Conservation (phyloP, 768 basidiomycete genomes). For the Dioszegia crocea region DNA sequence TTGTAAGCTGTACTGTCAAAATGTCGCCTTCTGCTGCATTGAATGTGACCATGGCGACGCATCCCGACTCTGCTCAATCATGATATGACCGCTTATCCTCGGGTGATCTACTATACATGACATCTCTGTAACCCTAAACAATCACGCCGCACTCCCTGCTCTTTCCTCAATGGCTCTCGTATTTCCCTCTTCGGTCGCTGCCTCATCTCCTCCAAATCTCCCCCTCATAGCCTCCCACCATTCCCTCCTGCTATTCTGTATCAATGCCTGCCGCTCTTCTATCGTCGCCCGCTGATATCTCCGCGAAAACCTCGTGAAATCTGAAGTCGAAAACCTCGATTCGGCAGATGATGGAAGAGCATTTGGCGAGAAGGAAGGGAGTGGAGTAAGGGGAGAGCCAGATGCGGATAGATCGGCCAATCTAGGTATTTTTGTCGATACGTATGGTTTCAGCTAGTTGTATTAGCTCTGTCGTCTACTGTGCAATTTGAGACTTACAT, state of each 20-base stretch:
- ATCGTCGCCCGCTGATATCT: conserved; percentile 25
- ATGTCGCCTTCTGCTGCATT: too few species aligned
- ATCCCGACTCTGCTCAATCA: too few species aligned
- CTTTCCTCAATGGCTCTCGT: conserved; percentile 16
- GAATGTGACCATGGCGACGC: too few species aligned
- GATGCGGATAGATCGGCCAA: background rate
- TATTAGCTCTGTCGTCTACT: conserved; percentile 1
- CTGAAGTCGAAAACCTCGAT: conserved; percentile 10
- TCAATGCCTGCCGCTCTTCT: conserved; percentile 33
- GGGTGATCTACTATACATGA: background rate
- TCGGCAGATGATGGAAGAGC: conserved; percentile 5
- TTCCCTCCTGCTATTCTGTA: conserved; percentile 37
- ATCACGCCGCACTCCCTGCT: background rate
- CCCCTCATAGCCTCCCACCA: conserved; percentile 39
- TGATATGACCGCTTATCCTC: too few species aligned
- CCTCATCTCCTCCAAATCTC: background rate
- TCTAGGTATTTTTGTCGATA: conserved; percentile 6
- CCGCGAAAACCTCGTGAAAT: conserved; percentile 21
- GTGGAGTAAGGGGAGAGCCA: conserved; percentile 12
- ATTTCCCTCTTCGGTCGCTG: background rate
- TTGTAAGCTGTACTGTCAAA: too few species aligned
- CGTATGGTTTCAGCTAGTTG: conserved; percentile 18
- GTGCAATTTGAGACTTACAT: conserved; percentile 22
- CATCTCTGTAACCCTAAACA: background rate
- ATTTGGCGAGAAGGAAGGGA: conserved; percentile 8